phyloP scores from a whole-genome alignment of 106 monocot species.

The Iris macrosiphon region DNA sequence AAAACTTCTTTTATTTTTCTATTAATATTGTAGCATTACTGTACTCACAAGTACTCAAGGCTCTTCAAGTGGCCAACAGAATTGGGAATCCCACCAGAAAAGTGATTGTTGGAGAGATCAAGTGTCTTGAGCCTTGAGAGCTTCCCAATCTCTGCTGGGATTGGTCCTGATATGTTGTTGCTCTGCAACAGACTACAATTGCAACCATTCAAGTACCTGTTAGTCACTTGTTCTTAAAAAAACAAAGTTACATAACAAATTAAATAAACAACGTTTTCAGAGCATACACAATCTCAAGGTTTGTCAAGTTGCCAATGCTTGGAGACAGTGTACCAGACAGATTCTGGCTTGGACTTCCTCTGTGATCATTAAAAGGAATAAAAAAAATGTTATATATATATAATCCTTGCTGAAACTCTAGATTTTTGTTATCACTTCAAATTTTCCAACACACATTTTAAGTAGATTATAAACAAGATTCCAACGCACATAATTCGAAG shows the following conservation, averaged over 20 bases:
- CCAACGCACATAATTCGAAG: background rate
- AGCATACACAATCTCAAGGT: conserved; percentile 68
- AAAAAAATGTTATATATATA: no score
- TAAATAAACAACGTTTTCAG: background rate
- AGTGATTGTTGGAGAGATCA: conserved; percentile 52
- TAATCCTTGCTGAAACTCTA: no score
- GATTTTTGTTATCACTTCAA: no score
- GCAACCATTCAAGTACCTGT: no score
- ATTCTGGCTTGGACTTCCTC: conserved; percentile 57
- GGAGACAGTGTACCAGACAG: conserved; percentile 73
- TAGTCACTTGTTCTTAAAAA: background rate
- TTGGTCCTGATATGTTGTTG: conserved; percentile 43
- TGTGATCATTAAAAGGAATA: no score
- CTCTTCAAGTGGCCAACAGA: conserved; percentile 56
- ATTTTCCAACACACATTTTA: no score
- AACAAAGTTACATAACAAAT: background rate
- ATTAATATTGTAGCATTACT: no score
- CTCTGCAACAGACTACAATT: conserved; percentile 51
- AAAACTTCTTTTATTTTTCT: no score
- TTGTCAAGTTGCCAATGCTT: conserved; percentile 70
- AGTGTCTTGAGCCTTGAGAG: conserved; percentile 36
- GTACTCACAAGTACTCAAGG: conserved; percentile 70
- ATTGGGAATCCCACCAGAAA: conserved; percentile 57
- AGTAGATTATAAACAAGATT: background rate
- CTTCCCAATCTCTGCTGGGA: conserved; percentile 38